Conservation (phyloP, 192 early-diverging fungal genomes). For the Linnemannia zychae region DNA sequence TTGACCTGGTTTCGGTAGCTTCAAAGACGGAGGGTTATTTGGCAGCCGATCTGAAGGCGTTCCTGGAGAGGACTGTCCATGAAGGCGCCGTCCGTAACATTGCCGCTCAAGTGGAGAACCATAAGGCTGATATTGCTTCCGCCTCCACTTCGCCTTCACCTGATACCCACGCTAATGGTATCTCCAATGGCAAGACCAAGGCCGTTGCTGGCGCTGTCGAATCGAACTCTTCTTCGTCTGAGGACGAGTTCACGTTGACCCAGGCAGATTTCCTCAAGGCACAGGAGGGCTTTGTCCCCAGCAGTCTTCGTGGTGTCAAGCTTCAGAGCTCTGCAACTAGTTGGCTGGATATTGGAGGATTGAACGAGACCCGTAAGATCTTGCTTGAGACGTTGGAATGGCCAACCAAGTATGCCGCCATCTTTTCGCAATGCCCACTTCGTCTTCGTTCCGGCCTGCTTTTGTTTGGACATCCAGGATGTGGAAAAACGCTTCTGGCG, state of each 20-base stretch:
- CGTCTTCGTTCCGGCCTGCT: constrained; percentile 93
- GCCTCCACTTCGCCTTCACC: not conserved
- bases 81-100: constrained; percentile 81
- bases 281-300: constrained; percentile 82
- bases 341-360: constrained; percentile 92
- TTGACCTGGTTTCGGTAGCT: constrained; percentile 82
- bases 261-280: constrained; percentile 82
- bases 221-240: constrained; percentile 4
- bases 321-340: constrained; percentile 79
- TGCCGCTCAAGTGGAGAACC: constrained; percentile 40
- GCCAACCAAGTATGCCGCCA: constrained; percentile 92
- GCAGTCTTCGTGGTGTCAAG: constrained; percentile 83
- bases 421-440: constrained; percentile 91
- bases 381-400: constrained; percentile 95
- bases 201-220: constrained; percentile 3
- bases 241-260: constrained; percentile 61
- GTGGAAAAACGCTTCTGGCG: constrained; percentile 97
- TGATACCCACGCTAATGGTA: not conserved
- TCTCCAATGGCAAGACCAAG: not conserved
- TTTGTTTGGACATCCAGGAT: constrained; percentile 98
- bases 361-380: constrained; percentile 83
- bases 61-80: constrained; percentile 86
- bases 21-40: constrained; percentile 90
- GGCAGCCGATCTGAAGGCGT: constrained; percentile 82
- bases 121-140: constrained; percentile 21